Conservation (phyloP, 192 early-diverging fungal genomes). For the Coemansia sp. region DNA sequence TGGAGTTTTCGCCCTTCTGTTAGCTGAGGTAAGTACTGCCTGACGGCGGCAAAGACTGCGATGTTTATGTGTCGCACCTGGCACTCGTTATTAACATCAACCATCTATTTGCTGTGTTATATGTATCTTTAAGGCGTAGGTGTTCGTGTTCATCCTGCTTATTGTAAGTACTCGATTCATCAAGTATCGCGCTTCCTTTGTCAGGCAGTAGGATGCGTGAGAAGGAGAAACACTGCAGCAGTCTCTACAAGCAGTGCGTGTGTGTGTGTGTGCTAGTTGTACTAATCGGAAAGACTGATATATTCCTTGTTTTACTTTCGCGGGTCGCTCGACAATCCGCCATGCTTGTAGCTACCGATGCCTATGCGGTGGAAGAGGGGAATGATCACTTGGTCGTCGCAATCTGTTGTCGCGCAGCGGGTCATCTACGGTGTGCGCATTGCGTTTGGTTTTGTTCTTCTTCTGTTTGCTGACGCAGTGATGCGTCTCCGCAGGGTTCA, state of each 20-base stretch:
- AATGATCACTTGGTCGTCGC: conserved; percentile 44
- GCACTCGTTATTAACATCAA: no score
- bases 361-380: conserved; percentile 49
- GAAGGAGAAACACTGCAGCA: background rate
- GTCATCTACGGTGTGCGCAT: conserved; percentile 48
- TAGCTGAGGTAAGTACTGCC: conserved; percentile 37
- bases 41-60: background rate
- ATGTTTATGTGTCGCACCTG: background rate
- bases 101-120: background rate
- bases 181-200: background rate
- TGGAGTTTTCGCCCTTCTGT: conserved; percentile 42
- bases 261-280: background rate
- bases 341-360: conserved; percentile 34
- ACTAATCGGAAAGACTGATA: background rate
- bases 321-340: background rate
- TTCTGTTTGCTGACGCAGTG: conserved; percentile 51
- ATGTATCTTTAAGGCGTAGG: conserved; percentile 15
- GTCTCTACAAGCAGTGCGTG: background rate
- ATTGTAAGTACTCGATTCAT: conserved; percentile 19
- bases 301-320: background rate
- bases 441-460: conserved; percentile 47
- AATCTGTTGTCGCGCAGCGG: conserved; percentile 31
- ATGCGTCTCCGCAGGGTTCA: conserved; percentile 47
- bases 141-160: conserved; percentile 39
- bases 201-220: background rate